These are phyloP conservation scores for Phialemonium atrogriseum DNA, from an alignment of 2,329 filamentous ascomycete genomes.

Conservation along the genomic window DNA sequence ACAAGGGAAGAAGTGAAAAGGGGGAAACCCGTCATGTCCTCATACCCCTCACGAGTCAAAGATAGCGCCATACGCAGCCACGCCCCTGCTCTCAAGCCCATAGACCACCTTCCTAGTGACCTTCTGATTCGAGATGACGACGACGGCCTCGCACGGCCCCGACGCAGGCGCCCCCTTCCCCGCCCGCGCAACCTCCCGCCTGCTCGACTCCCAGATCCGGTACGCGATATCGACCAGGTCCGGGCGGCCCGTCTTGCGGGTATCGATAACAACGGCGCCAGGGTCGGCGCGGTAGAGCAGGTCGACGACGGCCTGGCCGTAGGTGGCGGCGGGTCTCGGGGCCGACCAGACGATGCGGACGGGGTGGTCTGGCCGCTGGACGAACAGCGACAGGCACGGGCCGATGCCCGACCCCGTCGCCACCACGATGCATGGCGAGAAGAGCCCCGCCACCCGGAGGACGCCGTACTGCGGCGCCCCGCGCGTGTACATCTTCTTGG, in stretches of 20 bases:
- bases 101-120: conserved; percentile 63
- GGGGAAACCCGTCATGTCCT: too few species aligned
- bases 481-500: conserved; percentile 57
- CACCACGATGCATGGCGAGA: conserved; percentile 56
- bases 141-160: conserved; percentile 50
- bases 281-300: conserved; percentile 50
- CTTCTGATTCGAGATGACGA: conserved; percentile 62
- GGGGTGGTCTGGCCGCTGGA: conserved; percentile 26
- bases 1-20: too few species aligned
- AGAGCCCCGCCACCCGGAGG: conserved; percentile 58
- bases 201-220: conserved; percentile 15
- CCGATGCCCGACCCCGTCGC: conserved; percentile 69
- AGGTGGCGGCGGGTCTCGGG: conserved; percentile 52
- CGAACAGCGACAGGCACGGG: conserved; percentile 53
- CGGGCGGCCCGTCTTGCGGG: conserved; percentile 47
- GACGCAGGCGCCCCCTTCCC: conserved; percentile 25
- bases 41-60: conserved; percentile 41
- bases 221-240: conserved; percentile 35
- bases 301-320: conserved; percentile 47
- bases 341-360: conserved; percentile 61
- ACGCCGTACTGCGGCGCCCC: conserved; percentile 61
- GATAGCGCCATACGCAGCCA: conserved; percentile 65
- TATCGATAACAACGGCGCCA: conserved; percentile 60
- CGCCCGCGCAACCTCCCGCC: conserved; percentile 3
- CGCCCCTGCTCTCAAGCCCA: conserved; percentile 55